A percentile compares a stretch with the other conserved stretches of the same genome.
phyloP scores from a whole-genome alignment of 345 rosid genomes.

The Angophora floribunda region DNA sequence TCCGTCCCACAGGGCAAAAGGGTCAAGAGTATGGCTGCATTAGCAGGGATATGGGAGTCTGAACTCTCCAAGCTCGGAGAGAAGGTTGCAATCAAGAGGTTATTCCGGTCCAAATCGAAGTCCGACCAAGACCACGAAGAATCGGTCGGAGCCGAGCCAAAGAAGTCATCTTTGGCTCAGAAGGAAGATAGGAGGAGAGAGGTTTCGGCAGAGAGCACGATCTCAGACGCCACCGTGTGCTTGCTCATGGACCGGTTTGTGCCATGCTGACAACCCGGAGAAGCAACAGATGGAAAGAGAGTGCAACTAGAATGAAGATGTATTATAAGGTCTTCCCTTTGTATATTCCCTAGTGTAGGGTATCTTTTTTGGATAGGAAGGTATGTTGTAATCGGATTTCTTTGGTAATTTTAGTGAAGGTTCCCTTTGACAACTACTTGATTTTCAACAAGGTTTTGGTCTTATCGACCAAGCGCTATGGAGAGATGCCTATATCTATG shows the following conservation, averaged over 20 bases:
- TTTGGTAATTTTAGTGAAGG: not conserved
- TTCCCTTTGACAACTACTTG: not conserved
- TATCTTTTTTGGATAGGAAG: not conserved
- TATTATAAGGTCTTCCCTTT: not conserved
- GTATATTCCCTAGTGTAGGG: not conserved
- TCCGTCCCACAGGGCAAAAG: not conserved
- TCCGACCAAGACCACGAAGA: constrained; percentile 6
- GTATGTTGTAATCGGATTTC: not conserved
- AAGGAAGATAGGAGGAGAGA: constrained; percentile 9
- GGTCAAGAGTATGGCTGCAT: not conserved
- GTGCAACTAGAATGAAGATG: not conserved
- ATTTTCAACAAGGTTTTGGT: not conserved
- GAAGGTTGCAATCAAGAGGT: not conserved
- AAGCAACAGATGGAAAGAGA: not conserved
- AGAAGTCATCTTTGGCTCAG: constrained; percentile 1
- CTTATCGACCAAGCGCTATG: not conserved
- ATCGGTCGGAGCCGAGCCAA: not conserved
- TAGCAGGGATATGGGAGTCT: not conserved
- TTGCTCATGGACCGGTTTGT: constrained; percentile 84
- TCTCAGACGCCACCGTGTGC: constrained; percentile 62
- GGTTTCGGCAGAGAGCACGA: constrained; percentile 13
- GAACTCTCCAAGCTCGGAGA: constrained; percentile 2
- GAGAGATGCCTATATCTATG: not conserved
- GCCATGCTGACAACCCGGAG: constrained; percentile 32
- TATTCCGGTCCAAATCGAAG: not conserved